These are phyloP conservation scores for Neurospora tetraspora DNA, from an alignment of 495 filamentous ascomycete species.

Conservation along the genomic window DNA sequence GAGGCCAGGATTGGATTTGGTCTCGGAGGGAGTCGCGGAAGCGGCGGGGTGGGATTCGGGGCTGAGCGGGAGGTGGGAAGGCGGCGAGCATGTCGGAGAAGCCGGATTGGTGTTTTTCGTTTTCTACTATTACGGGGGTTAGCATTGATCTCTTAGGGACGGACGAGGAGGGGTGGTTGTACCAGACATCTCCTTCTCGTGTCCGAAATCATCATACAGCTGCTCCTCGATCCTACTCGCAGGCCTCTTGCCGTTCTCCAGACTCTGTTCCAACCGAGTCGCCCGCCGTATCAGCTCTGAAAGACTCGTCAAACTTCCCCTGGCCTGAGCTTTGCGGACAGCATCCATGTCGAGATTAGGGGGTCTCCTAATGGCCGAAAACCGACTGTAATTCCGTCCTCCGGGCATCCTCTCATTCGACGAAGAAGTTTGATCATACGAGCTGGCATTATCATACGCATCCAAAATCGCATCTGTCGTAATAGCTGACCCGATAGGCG, in stretches of 20 bases:
- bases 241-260: conserved; percentile 74
- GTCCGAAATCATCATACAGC: conserved; percentile 14
- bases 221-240: conserved; percentile 55
- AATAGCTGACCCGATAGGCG: conserved; percentile 13
- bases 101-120: conserved; percentile 44
- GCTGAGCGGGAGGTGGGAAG: conserved; percentile 71
- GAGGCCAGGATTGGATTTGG: conserved; percentile 32
- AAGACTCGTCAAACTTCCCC: conserved; percentile 82
- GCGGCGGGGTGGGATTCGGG: conserved; percentile 40
- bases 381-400: conserved; percentile 26
- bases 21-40: conserved; percentile 30
- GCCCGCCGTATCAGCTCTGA: conserved; percentile 84
- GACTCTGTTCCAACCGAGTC: conserved; percentile 73
- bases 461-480: conserved; percentile 32
- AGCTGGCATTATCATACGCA: conserved; percentile 18
- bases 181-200: conserved; percentile 32
- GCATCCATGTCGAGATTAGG: conserved; percentile 71
- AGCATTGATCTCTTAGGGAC: conserved; percentile 8
- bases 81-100: conserved; percentile 86
- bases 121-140: conserved; percentile 26
- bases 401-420: neutral
- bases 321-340: conserved; percentile 64
- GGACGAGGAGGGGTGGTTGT: conserved; percentile 6
- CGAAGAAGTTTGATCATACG: neutral
- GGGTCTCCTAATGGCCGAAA: conserved; percentile 52